phyloP scores from a whole-genome alignment of 2,329 filamentous ascomycete genomes.

The Sporothrix mexicana region DNA sequence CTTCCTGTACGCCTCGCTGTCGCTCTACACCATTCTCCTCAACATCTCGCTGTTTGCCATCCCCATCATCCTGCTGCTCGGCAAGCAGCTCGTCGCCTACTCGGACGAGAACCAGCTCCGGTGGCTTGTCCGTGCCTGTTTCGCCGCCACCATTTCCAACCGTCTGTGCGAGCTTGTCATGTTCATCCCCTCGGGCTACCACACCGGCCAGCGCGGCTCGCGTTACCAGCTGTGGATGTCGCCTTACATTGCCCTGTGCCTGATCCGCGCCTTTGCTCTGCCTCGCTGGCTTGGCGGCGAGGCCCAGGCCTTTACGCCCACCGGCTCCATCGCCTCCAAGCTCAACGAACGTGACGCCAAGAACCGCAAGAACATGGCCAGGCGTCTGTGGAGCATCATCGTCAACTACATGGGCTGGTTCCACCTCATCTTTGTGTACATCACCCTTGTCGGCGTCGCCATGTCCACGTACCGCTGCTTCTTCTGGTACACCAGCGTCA shows the following conservation, averaged over 20 bases:
- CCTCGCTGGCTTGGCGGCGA: conserved; percentile 66
- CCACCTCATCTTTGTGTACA: conserved; percentile 61
- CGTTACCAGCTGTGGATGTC: conserved; percentile 68
- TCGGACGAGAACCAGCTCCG: conserved; percentile 59
- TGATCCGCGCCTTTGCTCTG: conserved; percentile 63
- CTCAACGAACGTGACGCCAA: conserved; percentile 64
- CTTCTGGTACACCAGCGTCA: conserved; percentile 46
- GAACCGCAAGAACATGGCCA: conserved; percentile 57
- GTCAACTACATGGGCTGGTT: conserved; percentile 62
- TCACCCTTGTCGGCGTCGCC: conserved; percentile 57
- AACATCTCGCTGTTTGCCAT: conserved; percentile 62
- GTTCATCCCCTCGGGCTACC: conserved; percentile 65
- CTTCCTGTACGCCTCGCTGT: conserved; percentile 60
- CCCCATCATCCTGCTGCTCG: conserved; percentile 63
- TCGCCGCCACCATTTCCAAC: conserved; percentile 56
- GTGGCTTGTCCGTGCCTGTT: conserved; percentile 63
- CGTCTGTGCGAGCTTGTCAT: conserved; percentile 63
- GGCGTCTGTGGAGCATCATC: conserved; percentile 60
- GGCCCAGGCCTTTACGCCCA: conserved; percentile 64
- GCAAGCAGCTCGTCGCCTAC: conserved; percentile 62
- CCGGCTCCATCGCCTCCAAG: conserved; percentile 61
- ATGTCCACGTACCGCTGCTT: conserved; percentile 59
- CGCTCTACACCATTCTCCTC: conserved; percentile 52
- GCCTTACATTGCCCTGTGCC: conserved; percentile 63
- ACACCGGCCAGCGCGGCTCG: conserved; percentile 62